Conservation (phyloP, 192 early-diverging fungal genomes). For the Podila verticillata region DNA sequence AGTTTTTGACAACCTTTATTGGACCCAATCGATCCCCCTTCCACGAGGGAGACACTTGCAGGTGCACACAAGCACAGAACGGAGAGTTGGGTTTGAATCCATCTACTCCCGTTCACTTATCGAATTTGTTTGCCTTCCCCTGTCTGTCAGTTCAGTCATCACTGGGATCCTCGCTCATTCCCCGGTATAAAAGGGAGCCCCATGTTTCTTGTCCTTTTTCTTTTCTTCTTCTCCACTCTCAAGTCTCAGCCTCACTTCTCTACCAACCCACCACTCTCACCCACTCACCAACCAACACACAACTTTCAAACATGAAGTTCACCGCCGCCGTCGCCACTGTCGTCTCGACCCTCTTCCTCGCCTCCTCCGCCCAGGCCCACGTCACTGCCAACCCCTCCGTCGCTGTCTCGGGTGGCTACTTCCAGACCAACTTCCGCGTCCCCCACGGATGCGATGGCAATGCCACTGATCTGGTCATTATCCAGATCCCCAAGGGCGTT, state of each 20-base stretch:
- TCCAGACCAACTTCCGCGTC: conserved; percentile 51
- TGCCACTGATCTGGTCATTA: conserved; percentile 34
- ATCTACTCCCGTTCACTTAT: neutral
- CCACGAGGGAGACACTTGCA: neutral
- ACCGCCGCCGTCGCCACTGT: conserved; percentile 16
- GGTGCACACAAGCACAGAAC: too few relatives aligned
- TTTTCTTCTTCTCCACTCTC: neutral
- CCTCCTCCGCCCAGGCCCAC: conserved; percentile 38
- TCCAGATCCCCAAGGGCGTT: conserved; percentile 49
- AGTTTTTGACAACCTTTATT: neutral
- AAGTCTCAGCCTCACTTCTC: neutral
- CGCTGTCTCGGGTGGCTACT: conserved; percentile 29
- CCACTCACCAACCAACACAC: neutral
- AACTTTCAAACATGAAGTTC: conserved; percentile 29
- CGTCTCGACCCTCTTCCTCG: conserved; percentile 31
- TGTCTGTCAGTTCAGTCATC: too few relatives aligned
- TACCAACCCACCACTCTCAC: neutral
- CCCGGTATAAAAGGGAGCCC: neutral
- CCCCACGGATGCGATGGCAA: conserved; percentile 50
- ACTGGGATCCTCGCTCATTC: too few relatives aligned
- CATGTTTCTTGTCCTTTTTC: neutral
- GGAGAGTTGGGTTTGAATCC: too few relatives aligned
- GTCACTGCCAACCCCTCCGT: conserved; percentile 48
- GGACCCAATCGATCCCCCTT: neutral
- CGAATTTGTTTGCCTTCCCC: neutral